phyloP scores from a whole-genome alignment of 805 yeast species.

The Debaryomyces prosopidis region DNA sequence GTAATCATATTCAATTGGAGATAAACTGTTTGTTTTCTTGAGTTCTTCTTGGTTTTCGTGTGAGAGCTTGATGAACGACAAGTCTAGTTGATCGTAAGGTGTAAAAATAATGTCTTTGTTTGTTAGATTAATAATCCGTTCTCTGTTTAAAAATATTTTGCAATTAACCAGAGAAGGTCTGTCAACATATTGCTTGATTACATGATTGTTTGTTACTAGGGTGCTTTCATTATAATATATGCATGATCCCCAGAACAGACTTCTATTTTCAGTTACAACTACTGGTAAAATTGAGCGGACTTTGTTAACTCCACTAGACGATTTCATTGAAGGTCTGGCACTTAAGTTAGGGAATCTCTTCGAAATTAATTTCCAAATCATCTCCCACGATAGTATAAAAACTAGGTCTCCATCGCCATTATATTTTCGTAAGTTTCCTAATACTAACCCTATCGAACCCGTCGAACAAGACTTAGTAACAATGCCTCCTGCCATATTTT shows the following conservation, averaged over 20 bases:
- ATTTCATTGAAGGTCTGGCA: neutral
- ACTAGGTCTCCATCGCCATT: constrained; percentile 50
- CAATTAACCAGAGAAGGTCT: constrained; percentile 2
- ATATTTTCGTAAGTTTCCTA: constrained; percentile 36
- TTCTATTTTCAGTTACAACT: constrained; percentile 6
- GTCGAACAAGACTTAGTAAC: constrained; percentile 10
- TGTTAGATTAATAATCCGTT: constrained; percentile 4
- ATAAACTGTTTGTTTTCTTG: neutral
- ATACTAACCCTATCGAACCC: constrained; percentile 35
- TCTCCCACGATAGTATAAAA: constrained; percentile 29
- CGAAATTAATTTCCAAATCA: constrained; percentile 9
- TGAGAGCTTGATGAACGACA: constrained; percentile 35
- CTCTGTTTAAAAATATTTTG: constrained; percentile 4
- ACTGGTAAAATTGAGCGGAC: constrained; percentile 18
- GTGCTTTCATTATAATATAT: constrained; percentile 29
- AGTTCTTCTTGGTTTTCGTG: constrained; percentile 2
- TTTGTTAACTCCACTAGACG: neutral
- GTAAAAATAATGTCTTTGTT: constrained; percentile 21
- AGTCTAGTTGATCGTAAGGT: constrained; percentile 35
- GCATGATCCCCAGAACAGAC: constrained; percentile 46
- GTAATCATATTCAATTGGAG: constrained; percentile 6
- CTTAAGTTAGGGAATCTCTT: neutral
- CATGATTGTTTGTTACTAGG: constrained; percentile 45
- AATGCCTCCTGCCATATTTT: constrained; percentile 47
- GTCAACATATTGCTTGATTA: constrained; percentile 19